Evolutionary conservation across 306 rosid species (phyloP).

Genomic region (Medicago ruthenica): DNA sequence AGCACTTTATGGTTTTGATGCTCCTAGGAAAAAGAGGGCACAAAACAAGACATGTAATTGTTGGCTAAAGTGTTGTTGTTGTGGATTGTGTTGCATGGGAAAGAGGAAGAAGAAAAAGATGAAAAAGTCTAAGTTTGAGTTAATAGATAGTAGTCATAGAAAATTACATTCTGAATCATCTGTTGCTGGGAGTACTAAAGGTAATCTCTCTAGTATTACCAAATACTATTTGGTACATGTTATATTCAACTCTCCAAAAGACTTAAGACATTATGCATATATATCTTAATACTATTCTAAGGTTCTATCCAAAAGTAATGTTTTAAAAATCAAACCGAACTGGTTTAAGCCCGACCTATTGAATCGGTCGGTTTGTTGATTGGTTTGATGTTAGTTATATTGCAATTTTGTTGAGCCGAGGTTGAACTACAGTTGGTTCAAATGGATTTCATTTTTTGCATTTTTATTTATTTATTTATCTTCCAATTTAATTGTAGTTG

Average conservation of each 20-base stretch:
- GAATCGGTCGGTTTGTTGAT: not conserved
- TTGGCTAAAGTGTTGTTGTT: conserved; percentile 65
- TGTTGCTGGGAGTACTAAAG: conserved; percentile 35
- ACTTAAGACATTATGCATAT: not conserved
- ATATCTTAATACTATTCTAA: conserved; percentile 7
- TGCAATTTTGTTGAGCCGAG: no score
- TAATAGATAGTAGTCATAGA: conserved; percentile 38
- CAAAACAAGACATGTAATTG: conserved; percentile 74
- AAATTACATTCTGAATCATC: conserved; percentile 46
- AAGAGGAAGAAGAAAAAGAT: conserved; percentile 51
- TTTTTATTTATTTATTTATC: no score
- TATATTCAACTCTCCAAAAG: conserved; percentile 6
- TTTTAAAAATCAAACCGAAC: not conserved
- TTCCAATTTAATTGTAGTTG: no score
- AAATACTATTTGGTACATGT: not conserved
- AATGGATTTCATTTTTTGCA: no score
- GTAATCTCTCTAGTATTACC: conserved; percentile 42
- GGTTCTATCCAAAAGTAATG: not conserved
- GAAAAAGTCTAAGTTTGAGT: conserved; percentile 50
- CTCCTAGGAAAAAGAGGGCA: conserved; percentile 62
- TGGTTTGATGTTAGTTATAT: no score
- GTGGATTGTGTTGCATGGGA: conserved; percentile 46
- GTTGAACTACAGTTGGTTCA: no score
- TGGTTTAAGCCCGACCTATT: not conserved
- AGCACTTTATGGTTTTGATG: conserved; percentile 74